Conservation (phyloP, 1,284 basidiomycete genomes). For the Puccinia hordei region DNA sequence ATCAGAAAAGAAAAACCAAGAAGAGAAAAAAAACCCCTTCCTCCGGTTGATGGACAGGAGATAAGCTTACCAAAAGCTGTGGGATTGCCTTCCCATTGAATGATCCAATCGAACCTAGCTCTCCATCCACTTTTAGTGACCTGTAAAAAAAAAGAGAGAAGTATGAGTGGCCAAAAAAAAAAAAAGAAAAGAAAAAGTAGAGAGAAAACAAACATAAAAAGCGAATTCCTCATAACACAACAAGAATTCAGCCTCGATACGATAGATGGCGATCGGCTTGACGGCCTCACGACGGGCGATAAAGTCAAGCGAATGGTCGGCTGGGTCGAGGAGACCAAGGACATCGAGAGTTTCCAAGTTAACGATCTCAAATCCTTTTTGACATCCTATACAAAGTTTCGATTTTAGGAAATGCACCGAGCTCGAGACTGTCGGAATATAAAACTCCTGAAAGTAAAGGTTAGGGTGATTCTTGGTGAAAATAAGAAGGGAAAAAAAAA, state of each 20-base stretch:
- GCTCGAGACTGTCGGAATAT: conserved; percentile 94
- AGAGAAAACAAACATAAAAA: conserved; percentile 67
- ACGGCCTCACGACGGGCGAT: conserved; percentile 85
- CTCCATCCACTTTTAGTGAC: conserved; percentile 96
- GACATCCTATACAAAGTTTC: conserved; percentile 93
- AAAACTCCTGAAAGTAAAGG: conserved; percentile 74
- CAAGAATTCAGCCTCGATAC: conserved; percentile 87
- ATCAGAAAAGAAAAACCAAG: no score
- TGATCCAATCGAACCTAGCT: conserved; percentile 86
- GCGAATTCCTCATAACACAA: conserved; percentile 99
- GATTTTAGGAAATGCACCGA: conserved; percentile 98
- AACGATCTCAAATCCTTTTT: conserved; percentile 98
- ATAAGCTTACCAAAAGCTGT: conserved; percentile 79
- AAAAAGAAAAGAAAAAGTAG: background rate
- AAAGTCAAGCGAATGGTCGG: conserved; percentile 88
- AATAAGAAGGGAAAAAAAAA: background rate
- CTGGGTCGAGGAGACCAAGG: conserved; percentile 90
- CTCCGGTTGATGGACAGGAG: no score
- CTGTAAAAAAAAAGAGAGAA: conserved; percentile 37
- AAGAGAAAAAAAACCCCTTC: conserved; percentile 43
- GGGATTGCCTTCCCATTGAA: conserved; percentile 94
- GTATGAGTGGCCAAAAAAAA: background rate
- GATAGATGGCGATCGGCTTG: conserved; percentile 92
- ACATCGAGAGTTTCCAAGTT: conserved; percentile 97
- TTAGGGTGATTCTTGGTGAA: background rate